A percentile compares a stretch with the other conserved stretches of the same genome.
These are phyloP conservation scores for Leishmania lainsoni DNA, from an alignment of 208 protist species.

Conservation along the genomic window DNA sequence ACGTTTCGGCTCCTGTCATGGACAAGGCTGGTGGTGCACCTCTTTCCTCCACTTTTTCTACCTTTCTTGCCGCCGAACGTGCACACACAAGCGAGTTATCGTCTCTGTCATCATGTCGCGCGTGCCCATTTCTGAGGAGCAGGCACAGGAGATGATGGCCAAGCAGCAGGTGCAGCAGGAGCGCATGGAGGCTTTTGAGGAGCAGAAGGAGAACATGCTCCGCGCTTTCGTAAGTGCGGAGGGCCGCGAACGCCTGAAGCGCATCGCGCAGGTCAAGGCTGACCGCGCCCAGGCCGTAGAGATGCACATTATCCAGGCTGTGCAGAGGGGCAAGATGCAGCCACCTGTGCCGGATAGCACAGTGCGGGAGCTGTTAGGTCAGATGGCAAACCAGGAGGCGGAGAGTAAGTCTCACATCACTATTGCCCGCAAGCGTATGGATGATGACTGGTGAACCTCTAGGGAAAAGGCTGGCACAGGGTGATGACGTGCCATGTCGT, in stretches of 20 bases:
- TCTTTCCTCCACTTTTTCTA: not conserved
- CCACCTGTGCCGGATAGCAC: constrained; percentile 84
- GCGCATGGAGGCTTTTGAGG: constrained; percentile 61
- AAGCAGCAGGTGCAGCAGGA: constrained; percentile 90
- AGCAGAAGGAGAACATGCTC: constrained; percentile 91
- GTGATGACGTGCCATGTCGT: not conserved
- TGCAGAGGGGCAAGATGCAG: constrained; percentile 87
- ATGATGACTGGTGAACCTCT: constrained; percentile 87
- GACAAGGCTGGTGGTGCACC: not conserved
- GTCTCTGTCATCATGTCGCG: constrained; percentile 42
- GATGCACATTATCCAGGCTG: constrained; percentile 89
- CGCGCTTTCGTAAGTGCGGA: constrained; percentile 85
- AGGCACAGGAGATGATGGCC: constrained; percentile 89
- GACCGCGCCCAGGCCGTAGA: constrained; percentile 85
- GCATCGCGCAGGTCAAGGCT: constrained; percentile 87
- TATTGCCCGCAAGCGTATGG: constrained; percentile 85
- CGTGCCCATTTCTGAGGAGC: constrained; percentile 87
- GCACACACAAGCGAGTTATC: not conserved
- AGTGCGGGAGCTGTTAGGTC: constrained; percentile 77
- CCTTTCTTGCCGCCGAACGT: not conserved
- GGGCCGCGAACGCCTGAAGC: constrained; percentile 88
- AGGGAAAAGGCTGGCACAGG: not conserved
- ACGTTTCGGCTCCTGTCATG: not conserved
- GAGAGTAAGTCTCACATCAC: constrained; percentile 78
- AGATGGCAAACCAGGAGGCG: constrained; percentile 56